Conservation (phyloP, 176 grass and related monocot species). For the Musa itinerans region DNA sequence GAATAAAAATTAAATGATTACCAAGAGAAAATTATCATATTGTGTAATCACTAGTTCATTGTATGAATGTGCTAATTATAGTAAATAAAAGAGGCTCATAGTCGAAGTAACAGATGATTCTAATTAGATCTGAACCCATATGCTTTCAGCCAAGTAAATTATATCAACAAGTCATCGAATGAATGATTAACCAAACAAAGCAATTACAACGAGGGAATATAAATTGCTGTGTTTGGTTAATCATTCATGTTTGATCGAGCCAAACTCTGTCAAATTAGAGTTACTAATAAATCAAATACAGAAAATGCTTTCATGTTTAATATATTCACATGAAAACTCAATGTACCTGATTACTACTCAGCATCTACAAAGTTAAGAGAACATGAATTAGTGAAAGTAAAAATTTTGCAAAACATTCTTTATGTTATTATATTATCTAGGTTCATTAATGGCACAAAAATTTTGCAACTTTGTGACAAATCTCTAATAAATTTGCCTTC, state of each 20-base stretch:
- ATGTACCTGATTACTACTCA: background rate
- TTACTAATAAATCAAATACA: background rate
- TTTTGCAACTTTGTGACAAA: too few relatives aligned
- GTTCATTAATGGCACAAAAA: too few relatives aligned
- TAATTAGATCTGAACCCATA: background rate
- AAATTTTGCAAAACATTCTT: too few relatives aligned
- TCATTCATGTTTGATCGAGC: too few relatives aligned
- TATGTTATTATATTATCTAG: too few relatives aligned
- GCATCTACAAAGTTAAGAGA: too few relatives aligned
- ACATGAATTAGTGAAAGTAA: too few relatives aligned
- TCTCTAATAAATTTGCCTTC: too few relatives aligned
- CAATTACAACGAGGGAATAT: too few relatives aligned
- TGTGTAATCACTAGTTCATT: background rate
- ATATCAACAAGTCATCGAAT: background rate
- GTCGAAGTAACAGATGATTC: background rate
- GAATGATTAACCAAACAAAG: too few relatives aligned
- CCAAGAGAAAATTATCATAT: constrained; percentile 21
- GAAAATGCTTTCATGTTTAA: background rate
- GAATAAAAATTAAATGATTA: constrained; percentile 4
- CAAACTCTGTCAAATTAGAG: too few relatives aligned
- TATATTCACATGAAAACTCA: background rate
- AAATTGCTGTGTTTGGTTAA: too few relatives aligned
- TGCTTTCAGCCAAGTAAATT: background rate
- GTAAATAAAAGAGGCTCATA: background rate
- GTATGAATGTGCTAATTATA: background rate